A percentile compares a stretch with the other conserved stretches of the same genome.
These are phyloP conservation scores for Rhodotorula kratochvilovae DNA, from an alignment of 768 basidiomycete species.

Conservation along the genomic window DNA sequence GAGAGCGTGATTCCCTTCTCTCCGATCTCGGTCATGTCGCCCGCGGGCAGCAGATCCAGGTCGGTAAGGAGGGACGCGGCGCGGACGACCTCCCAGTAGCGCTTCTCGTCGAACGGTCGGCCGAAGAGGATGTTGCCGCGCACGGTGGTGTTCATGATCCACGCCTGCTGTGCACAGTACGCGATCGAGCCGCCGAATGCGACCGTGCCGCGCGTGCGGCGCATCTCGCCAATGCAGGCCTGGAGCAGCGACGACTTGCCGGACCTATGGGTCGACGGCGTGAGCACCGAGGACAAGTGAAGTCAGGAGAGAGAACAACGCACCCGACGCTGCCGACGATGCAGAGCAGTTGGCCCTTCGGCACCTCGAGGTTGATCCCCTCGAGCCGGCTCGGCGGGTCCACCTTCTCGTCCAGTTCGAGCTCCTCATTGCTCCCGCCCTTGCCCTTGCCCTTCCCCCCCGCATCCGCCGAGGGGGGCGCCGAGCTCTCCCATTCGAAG, in stretches of 20 bases:
- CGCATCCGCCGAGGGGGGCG: slow-evolving; percentile 44
- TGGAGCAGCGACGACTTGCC: slow-evolving; percentile 65
- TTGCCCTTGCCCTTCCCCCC: slow-evolving; percentile 13
- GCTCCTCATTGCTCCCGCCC: slow-evolving; percentile 9
- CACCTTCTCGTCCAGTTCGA: not conserved
- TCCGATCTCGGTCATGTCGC: slow-evolving; percentile 55
- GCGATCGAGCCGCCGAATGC: slow-evolving; percentile 50
- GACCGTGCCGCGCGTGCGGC: slow-evolving; percentile 61
- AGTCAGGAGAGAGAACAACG: not conserved
- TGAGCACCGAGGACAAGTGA: not conserved
- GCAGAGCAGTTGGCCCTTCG: slow-evolving; percentile 68
- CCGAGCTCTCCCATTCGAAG: slow-evolving; percentile 30
- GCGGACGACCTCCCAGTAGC: slow-evolving; percentile 38
- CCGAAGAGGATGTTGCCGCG: slow-evolving; percentile 88
- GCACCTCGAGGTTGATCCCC: slow-evolving; percentile 64
- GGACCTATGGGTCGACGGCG: slow-evolving; percentile 47
- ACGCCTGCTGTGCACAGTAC: slow-evolving; percentile 49
- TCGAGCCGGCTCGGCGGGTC: slow-evolving; percentile 59
- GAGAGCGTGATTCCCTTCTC: slow-evolving; percentile 83
- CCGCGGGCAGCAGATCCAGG: slow-evolving; percentile 28
- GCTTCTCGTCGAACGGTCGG: slow-evolving; percentile 68
- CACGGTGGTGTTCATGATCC: slow-evolving; percentile 79
- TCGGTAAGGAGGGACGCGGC: slow-evolving; percentile 17
- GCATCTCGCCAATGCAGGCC: slow-evolving; percentile 78
- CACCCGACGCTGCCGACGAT: slow-evolving; percentile 69